Base-by-base conservation (phyloP, 2,329 filamentous ascomycete species). In the Ceratocystis papillata region DNA sequence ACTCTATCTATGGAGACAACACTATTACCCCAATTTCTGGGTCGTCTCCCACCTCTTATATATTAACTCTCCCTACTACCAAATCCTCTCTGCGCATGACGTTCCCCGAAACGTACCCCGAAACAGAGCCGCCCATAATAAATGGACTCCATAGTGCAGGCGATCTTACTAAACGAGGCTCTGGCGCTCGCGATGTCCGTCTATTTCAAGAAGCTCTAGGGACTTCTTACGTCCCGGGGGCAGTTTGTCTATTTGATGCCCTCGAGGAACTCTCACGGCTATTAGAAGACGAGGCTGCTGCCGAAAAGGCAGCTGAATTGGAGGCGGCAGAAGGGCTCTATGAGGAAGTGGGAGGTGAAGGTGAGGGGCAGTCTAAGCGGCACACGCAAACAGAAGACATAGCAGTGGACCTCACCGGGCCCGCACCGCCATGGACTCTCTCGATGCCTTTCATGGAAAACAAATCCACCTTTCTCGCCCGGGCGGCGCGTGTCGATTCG, bases 201-300 rank as follows among this genome's bases (percentile, higher is more conserved):
- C 76, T 89, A 1, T 86, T 94, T 67, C 79, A 85, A 37, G 79
- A 85, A 45, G 85, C 87, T 0, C 76, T 96, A 41, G 79, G 78
- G 0, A 78, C 79, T n/a, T 81, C 89, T 3, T 96, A 87, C 74
- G 80, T 82, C 64, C 82, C 85, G 0, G 91, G 90, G 0, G 81
- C 84, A 64, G 90, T 96, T 25, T 96, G 92, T 72, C 78, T 99
- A 2, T 99, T 92, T 72, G 93, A 96, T 73, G 81, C 95, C n/a
- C 81, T 96, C 46, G 92, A 96, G 72, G 87, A 89, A 72, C 77
- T 88, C 69, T 80, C 77, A 66, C 78, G 80, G 64, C 71, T 78
- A 22, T 74, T 74, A 1, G 75, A 77, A 65, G 74, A 76, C 60
- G 68, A 66, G 12, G 57, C 59, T 4, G 69, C 60, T 33, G 72